Evolutionary conservation across 352 stramenopile species (phyloP).

Genomic region (Globisporangium radiosum): DNA sequence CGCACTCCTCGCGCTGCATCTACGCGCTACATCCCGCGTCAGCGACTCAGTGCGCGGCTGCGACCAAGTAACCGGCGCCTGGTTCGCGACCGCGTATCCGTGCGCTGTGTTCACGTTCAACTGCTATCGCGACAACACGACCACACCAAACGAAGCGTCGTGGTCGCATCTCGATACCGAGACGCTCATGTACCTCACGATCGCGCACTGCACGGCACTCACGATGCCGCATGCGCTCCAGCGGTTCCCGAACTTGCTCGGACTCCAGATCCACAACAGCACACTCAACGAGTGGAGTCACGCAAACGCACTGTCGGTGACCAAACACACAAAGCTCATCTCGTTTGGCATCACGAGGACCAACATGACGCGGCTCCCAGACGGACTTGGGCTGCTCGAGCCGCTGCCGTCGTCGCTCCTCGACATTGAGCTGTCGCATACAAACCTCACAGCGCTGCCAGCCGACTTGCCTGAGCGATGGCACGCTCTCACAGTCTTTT

Average conservation of each 20-base stretch:
- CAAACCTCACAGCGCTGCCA: constrained; percentile 16
- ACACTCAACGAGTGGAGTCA: constrained; percentile 14
- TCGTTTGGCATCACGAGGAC: neutral
- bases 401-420: constrained; percentile 7
- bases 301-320: neutral
- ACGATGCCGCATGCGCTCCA: constrained; percentile 11
- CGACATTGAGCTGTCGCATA: constrained; percentile 17
- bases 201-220: constrained; percentile 5
- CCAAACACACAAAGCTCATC: constrained; percentile 1
- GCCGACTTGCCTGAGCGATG: constrained; percentile 12
- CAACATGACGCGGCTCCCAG: constrained; percentile 7
- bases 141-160: neutral
- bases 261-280: constrained; percentile 26
- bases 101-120: constrained; percentile 19
- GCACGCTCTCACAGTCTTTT: constrained; percentile 14
- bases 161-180: neutral
- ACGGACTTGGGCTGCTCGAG: constrained; percentile 1
- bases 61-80: neutral
- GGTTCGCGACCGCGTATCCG: constrained; percentile 16
- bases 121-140: neutral
- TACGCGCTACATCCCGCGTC: too few species aligned
- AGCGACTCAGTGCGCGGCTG: too few species aligned
- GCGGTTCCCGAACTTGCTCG: constrained; percentile 21
- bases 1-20: too few species aligned
- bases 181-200: constrained; percentile 9